Evolutionary conservation across 2,329 filamentous ascomycete genomes (phyloP).

Genomic region (Cladophialophora bantiana): DNA sequence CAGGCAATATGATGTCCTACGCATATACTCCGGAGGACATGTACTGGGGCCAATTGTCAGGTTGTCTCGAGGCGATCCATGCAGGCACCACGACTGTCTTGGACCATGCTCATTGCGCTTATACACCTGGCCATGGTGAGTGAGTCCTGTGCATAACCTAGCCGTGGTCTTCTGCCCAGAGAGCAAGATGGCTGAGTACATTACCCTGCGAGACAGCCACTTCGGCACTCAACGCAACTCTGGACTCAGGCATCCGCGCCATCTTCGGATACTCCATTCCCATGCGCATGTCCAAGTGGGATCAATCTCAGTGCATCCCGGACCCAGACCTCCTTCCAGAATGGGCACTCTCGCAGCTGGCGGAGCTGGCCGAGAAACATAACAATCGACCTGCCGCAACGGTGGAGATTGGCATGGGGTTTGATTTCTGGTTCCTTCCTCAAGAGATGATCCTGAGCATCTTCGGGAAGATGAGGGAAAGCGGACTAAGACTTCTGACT

Average conservation of each 20-base stretch:
- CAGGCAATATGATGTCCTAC: conserved; percentile 49
- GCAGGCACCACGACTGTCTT: conserved; percentile 41
- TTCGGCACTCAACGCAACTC: conserved; percentile 41
- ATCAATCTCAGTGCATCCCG: conserved; percentile 31
- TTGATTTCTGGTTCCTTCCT: conserved; percentile 43
- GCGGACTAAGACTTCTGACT: conserved; percentile 42
- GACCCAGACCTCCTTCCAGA: conserved; percentile 38
- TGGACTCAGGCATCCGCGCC: conserved; percentile 43
- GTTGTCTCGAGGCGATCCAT: conserved; percentile 34
- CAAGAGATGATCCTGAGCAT: conserved; percentile 40
- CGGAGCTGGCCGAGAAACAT: conserved; percentile 28
- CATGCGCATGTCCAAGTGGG: conserved; percentile 40
- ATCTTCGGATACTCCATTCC: conserved; percentile 43
- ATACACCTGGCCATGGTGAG: conserved; percentile 42
- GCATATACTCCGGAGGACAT: conserved; percentile 51
- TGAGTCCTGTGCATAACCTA: conserved; percentile 40
- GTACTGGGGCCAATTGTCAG: conserved; percentile 49
- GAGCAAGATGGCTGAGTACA: not conserved
- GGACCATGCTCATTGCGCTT: conserved; percentile 46
- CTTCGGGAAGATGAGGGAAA: conserved; percentile 32
- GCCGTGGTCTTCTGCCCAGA: not conserved
- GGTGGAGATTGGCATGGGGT: conserved; percentile 43
- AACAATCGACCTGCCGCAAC: conserved; percentile 32
- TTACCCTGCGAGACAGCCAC: conserved; percentile 32
- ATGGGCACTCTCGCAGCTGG: conserved; percentile 41